Percentiles rank a stretch among this genome's conserved stretches.
These are phyloP conservation scores for Canavalia ensiformis DNA, from an alignment of 306 rosid genomes.

Conservation along the genomic window DNA sequence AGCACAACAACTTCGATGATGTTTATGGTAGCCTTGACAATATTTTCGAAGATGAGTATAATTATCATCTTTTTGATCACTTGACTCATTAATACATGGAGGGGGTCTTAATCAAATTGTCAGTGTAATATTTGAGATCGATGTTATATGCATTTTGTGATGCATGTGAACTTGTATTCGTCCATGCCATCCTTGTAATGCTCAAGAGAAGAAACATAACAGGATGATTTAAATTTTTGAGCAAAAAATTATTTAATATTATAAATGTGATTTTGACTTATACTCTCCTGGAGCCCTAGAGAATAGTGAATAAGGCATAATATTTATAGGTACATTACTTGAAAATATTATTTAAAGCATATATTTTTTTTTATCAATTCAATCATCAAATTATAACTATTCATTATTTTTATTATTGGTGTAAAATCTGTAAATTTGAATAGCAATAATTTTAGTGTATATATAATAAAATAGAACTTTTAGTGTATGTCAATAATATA, in stretches of 20 bases:
- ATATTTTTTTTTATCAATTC: neutral
- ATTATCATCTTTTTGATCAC: constrained; percentile 7
- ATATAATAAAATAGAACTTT: neutral
- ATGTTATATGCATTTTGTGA: neutral
- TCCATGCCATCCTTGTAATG: neutral
- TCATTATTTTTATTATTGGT: neutral
- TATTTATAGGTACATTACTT: too few relatives aligned
- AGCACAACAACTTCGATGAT: neutral
- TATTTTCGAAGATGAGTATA: constrained; percentile 23
- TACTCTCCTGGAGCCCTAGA: neutral
- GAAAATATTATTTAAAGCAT: too few relatives aligned
- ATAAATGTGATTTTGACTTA: neutral
- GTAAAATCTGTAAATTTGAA: neutral
- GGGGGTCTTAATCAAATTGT: too few relatives aligned
- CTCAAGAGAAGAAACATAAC: too few relatives aligned
- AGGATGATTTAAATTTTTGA: too few relatives aligned
- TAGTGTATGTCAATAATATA: neutral
- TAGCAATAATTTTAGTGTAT: neutral
- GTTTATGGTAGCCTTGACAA: constrained; percentile 41
- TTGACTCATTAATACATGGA: neutral
- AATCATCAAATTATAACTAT: neutral
- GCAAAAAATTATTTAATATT: neutral
- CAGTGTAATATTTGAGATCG: neutral
- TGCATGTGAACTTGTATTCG: neutral
- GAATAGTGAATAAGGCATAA: too few relatives aligned